phyloP scores from a whole-genome alignment of 805 yeast species.

The Metschnikowia rubicola region DNA sequence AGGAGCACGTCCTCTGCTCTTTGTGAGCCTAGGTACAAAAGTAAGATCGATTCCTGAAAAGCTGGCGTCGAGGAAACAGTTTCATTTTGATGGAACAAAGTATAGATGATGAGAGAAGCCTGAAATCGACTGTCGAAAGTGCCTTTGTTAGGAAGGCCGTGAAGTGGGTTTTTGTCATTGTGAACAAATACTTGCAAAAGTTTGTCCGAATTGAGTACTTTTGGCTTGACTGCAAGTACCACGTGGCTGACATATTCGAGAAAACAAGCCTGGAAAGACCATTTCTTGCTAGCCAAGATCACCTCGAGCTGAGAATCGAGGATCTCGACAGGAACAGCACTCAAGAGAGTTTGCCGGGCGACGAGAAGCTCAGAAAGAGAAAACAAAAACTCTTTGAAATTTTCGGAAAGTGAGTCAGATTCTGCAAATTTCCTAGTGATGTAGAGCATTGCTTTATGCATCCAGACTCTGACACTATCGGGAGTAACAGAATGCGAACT shows the following conservation, averaged over 20 bases:
- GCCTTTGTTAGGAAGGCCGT: slow-evolving; percentile 19
- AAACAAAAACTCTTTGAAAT: slow-evolving; percentile 31
- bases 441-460: slow-evolving; percentile 54
- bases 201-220: slow-evolving; percentile 43
- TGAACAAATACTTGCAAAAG: slow-evolving; percentile 62
- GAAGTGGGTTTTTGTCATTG: slow-evolving; percentile 42
- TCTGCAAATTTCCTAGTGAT: slow-evolving; percentile 66
- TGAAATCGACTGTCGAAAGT: slow-evolving; percentile 32
- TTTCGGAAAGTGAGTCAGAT: slow-evolving; percentile 22
- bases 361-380: slow-evolving; percentile 18
- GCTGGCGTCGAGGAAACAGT: slow-evolving; percentile 43
- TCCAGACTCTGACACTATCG: slow-evolving; percentile 43
- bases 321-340: slow-evolving; percentile 41
- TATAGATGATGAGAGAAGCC: slow-evolving; percentile 45
- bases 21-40: slow-evolving; percentile 58
- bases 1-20: slow-evolving; percentile 60
- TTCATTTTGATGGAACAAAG: slow-evolving; percentile 48
- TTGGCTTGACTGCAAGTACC: slow-evolving; percentile 33
- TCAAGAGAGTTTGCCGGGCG: slow-evolving; percentile 22
- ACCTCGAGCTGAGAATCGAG: slow-evolving; percentile 67
- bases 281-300: slow-evolving; percentile 41
- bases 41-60: slow-evolving; percentile 48
- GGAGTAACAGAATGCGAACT: slow-evolving; percentile 13
- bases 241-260: slow-evolving; percentile 45
- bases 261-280: slow-evolving; percentile 43